A percentile compares a stretch with the other conserved stretches of the same genome.
Evolutionary conservation across 2,329 filamentous ascomycete species (phyloP).

Genomic region (Cordyceps cateniannulata): DNA sequence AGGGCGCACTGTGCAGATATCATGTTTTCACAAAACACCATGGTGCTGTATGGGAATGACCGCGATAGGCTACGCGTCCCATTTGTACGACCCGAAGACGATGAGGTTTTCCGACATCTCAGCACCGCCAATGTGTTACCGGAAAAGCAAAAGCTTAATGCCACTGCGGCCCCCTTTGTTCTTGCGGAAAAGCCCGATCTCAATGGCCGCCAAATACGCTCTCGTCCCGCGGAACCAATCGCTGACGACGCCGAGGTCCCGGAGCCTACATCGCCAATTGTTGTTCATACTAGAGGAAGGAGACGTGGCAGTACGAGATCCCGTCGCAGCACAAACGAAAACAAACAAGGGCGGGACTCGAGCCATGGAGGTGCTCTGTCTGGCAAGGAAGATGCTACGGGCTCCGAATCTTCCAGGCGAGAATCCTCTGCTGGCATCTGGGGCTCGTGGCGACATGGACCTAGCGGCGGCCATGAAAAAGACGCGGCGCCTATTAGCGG

Average conservation of each 20-base stretch:
- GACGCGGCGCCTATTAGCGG: constrained; percentile 52
- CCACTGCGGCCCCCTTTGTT: constrained; percentile 38
- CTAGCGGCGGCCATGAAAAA: constrained; percentile 46
- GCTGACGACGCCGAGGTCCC: constrained; percentile 21
- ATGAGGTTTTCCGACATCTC: constrained; percentile 71
- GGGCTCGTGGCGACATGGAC: constrained; percentile 63
- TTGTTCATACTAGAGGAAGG: constrained; percentile 37
- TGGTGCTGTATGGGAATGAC: constrained; percentile 82
- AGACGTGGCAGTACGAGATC: constrained; percentile 34
- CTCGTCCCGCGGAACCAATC: constrained; percentile 15
- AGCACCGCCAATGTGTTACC: constrained; percentile 53
- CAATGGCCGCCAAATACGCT: constrained; percentile 16
- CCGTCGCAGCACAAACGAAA: constrained; percentile 8
- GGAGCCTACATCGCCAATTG: constrained; percentile 30
- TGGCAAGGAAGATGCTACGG: constrained; percentile 23
- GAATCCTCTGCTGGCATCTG: constrained; percentile 54
- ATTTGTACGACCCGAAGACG: constrained; percentile 86
- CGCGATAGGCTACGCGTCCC: constrained; percentile 83
- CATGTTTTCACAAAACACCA: constrained; percentile 82
- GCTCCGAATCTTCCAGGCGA: constrained; percentile 31
- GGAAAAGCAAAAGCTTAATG: constrained; percentile 54
- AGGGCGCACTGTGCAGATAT: constrained; percentile 84
- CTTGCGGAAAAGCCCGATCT: constrained; percentile 26
- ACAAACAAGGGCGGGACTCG: constrained; percentile 4
- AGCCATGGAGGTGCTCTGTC: constrained; percentile 17